These are phyloP conservation scores for Amphicarpaea edgeworthii DNA, from an alignment of 306 rosid species.

Conservation along the genomic window DNA sequence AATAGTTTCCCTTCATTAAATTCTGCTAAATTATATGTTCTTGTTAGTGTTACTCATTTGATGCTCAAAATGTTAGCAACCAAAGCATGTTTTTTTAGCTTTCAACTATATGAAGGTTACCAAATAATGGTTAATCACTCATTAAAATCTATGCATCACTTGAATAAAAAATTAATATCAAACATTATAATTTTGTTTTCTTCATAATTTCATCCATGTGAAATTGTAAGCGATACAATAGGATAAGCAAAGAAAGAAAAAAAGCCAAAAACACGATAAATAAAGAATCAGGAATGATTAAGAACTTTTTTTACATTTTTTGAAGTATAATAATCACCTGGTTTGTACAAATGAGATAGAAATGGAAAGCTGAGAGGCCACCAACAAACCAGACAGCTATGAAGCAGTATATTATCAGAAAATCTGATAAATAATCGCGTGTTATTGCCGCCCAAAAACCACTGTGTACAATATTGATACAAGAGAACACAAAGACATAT, in stretches of 20 bases:
- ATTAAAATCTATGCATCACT: not conserved
- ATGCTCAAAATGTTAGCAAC: constrained; percentile 10
- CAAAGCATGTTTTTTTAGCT: constrained; percentile 19
- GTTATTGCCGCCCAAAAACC: constrained; percentile 53
- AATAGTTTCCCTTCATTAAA: constrained; percentile 21
- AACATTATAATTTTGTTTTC: not conserved
- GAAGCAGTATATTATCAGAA: constrained; percentile 80
- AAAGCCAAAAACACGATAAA: not conserved
- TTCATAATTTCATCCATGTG: not conserved
- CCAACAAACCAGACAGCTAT: constrained; percentile 94
- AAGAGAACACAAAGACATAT: constrained; percentile 74
- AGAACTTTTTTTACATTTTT: constrained; percentile 25
- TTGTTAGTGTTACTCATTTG: not conserved
- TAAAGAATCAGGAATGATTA: constrained; percentile 34
- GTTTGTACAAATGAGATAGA: constrained; percentile 82
- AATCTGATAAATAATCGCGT: constrained; percentile 66
- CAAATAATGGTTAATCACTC: not conserved
- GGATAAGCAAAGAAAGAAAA: not conserved
- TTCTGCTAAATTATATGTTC: constrained; percentile 19
- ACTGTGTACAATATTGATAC: constrained; percentile 54
- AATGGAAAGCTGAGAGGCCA: constrained; percentile 93
- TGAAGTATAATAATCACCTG: constrained; percentile 68
- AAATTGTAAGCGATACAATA: not conserved
- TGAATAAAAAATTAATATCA: constrained; percentile 9
- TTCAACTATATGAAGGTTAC: constrained; percentile 13